Conservation (phyloP, 495 filamentous ascomycete species). For the Daldinia loculata region DNA sequence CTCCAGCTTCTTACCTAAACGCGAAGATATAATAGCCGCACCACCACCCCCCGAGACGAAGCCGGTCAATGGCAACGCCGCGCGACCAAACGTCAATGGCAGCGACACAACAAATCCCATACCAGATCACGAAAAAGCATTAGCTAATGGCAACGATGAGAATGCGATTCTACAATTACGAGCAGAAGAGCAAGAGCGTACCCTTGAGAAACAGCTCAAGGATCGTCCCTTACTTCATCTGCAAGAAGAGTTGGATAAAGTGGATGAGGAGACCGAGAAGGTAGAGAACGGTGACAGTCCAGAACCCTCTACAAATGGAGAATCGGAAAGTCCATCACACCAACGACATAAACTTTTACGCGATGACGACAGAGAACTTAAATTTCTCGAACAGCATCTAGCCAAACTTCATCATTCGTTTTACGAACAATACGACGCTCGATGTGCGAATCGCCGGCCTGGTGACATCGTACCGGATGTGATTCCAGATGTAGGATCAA, state of each 20-base stretch:
- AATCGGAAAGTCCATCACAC: constrained; percentile 52
- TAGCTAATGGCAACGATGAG: constrained; percentile 75
- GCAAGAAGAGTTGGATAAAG: constrained; percentile 86
- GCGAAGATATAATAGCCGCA: constrained; percentile 71
- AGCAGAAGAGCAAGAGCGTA: constrained; percentile 81
- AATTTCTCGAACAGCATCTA: constrained; percentile 75
- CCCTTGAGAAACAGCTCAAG: constrained; percentile 85
- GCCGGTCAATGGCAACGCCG: constrained; percentile 30
- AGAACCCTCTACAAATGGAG: constrained; percentile 34
- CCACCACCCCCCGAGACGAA: constrained; percentile 37
- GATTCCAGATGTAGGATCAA: constrained; percentile 85
- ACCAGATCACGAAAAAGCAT: constrained; percentile 49
- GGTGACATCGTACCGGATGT: constrained; percentile 52
- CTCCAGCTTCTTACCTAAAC: constrained; percentile 93
- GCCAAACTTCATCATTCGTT: constrained; percentile 78
- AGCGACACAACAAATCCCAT: constrained; percentile 7
- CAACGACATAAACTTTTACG: constrained; percentile 79
- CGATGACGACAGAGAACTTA: constrained; percentile 84
- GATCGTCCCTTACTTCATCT: constrained; percentile 86
- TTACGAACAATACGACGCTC: constrained; percentile 79
- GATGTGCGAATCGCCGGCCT: constrained; percentile 39
- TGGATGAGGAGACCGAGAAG: constrained; percentile 72
- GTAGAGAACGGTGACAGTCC: constrained; percentile 51
- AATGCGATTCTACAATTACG: constrained; percentile 75
- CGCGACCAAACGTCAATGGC: constrained; percentile 5